These are phyloP conservation scores for Yamadazyma dendronema DNA, from an alignment of 1,139 yeast species.

Conservation along the genomic window DNA sequence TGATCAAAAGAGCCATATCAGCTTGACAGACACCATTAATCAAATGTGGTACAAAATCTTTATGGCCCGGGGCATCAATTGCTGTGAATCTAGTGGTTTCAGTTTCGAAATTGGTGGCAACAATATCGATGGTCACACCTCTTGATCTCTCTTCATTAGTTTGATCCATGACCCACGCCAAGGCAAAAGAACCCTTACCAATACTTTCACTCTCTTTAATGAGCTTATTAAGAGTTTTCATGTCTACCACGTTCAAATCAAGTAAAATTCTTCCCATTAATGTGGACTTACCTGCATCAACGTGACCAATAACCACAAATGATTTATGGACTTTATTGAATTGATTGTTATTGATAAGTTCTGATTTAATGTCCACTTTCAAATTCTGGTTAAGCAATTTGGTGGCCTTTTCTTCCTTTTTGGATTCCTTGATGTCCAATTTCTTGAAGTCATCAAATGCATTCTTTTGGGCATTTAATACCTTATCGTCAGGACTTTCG, in stretches of 20 bases:
- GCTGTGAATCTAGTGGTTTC: conserved; percentile 66
- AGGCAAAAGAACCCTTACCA: conserved; percentile 91
- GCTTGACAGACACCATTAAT: conserved; percentile 55
- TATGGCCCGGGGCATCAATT: conserved; percentile 85
- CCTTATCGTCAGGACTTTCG: conserved; percentile 84
- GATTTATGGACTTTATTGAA: conserved; percentile 63
- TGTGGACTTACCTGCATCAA: conserved; percentile 97
- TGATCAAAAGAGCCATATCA: conserved; percentile 68
- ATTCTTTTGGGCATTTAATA: conserved; percentile 57
- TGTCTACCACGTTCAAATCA: conserved; percentile 80
- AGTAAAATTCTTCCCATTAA: conserved; percentile 84
- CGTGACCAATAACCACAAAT: conserved; percentile 92
- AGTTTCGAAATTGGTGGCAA: conserved; percentile 82
- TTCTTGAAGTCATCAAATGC: conserved; percentile 45
- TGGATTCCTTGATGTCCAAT: conserved; percentile 18
- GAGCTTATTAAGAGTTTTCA: conserved; percentile 70
- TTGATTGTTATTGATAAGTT: conserved; percentile 33
- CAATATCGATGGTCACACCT: conserved; percentile 94
- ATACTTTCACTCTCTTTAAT: conserved; percentile 76
- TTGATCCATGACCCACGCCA: conserved; percentile 98
- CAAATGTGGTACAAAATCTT: conserved; percentile 54
- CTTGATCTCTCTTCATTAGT: conserved; percentile 84
- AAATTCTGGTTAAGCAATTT: conserved; percentile 11
- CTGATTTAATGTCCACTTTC: conserved; percentile 41
- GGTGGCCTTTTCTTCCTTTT: conserved; percentile 17